Conservation (phyloP, 495 filamentous ascomycete genomes). For the Entonaema liquescens region DNA sequence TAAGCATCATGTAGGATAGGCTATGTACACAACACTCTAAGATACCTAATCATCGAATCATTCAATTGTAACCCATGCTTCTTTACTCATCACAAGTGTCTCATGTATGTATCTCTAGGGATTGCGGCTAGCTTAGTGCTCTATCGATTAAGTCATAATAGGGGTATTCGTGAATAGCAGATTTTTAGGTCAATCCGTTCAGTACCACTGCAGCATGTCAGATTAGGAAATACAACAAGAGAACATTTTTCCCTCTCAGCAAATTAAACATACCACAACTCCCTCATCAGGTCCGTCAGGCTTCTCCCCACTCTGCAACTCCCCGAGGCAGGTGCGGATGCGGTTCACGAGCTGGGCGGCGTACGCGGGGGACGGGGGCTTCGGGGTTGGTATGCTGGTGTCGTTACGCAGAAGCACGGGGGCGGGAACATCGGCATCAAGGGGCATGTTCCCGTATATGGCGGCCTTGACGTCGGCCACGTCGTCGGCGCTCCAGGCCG, state of each 20-base stretch:
- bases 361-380: conserved; percentile 25
- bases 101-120: background rate
- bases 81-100: background rate
- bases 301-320: conserved; percentile 5
- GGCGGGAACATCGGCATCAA: background rate
- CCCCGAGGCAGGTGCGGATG: conserved; percentile 9
- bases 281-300: conserved; percentile 20
- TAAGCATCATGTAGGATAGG: conserved; percentile 21
- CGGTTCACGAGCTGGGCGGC: conserved; percentile 25
- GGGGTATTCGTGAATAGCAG: background rate
- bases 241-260: no score
- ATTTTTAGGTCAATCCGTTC: background rate
- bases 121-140: background rate
- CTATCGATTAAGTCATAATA: background rate
- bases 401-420: conserved; percentile 31
- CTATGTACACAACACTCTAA: conserved; percentile 28
- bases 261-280: conserved; percentile 29
- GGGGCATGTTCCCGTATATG: background rate
- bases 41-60: conserved; percentile 24
- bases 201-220: conserved; percentile 21
- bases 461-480: conserved; percentile 15
- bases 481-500: conserved; percentile 23
- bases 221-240: background rate
- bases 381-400: conserved; percentile 11
- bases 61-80: background rate